A percentile compares a stretch with the other conserved stretches of the same genome.
These are phyloP conservation scores for Penicillium coffeae DNA, from an alignment of 495 filamentous ascomycete genomes.

Conservation along the genomic window DNA sequence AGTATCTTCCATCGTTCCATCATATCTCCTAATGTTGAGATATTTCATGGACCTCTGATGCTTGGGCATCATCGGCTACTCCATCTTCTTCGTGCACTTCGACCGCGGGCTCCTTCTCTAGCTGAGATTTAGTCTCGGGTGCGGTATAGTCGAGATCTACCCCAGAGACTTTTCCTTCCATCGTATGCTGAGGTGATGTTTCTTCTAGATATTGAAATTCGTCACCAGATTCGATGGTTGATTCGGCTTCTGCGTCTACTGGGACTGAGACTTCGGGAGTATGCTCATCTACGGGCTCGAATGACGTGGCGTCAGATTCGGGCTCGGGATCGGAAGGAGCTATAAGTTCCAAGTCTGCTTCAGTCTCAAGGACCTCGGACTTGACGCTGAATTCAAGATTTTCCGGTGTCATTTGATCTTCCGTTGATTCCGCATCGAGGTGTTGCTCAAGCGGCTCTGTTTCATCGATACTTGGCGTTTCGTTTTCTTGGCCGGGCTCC, in stretches of 20 bases:
- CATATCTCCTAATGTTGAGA: too few relatives aligned
- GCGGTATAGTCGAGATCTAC: background rate
- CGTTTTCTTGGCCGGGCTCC: too few relatives aligned
- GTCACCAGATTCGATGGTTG: background rate
- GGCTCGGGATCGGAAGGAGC: background rate
- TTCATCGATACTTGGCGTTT: too few relatives aligned
- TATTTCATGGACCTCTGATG: background rate
- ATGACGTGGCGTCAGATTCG: background rate
- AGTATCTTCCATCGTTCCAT: too few relatives aligned
- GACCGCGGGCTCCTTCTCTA: background rate
- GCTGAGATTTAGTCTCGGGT: background rate
- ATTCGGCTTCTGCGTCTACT: background rate
- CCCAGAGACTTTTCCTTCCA: background rate
- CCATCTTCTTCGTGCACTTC: background rate
- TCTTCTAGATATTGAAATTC: background rate
- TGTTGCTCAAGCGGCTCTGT: background rate
- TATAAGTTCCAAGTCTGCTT: too few relatives aligned
- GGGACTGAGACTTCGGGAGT: too few relatives aligned
- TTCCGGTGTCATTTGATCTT: background rate
- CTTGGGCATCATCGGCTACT: background rate
- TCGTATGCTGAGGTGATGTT: background rate
- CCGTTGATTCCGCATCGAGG: background rate
- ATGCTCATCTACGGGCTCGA: too few relatives aligned
- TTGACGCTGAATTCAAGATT: background rate
- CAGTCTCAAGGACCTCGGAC: background rate